Evolutionary conservation across 2,329 filamentous ascomycete genomes (phyloP), one percentile per base, ranked within the genome.

Genomic region (Aureobasidium sp.): DNA sequence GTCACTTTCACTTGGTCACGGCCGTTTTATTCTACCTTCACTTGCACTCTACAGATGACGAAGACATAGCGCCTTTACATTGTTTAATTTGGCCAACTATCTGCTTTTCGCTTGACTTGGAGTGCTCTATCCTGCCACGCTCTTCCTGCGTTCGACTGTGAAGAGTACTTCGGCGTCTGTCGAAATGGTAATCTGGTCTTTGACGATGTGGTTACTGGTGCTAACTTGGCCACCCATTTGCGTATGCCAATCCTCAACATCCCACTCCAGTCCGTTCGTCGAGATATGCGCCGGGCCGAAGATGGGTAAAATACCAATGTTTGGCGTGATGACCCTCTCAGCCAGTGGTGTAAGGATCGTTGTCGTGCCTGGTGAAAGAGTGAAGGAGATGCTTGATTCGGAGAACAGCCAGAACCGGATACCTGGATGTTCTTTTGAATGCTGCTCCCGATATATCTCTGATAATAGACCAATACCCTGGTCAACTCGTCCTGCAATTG

Each of bases 381-480:
- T 77, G 68, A 96, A 93, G 0, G 90, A 91, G 45, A 97, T 77
- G 68, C 87, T 92, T 69, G 88, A 85, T 64, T 88, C 87, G 1
- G 90, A 92, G 49, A 97, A 81, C 9, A 99, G 82, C 75, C 87
- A 96, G 66, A 97, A 69, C 22, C 72, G 73, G 19, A 75, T 65
- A n/a, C 70, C 71, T 0, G 79, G 75, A 48, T 82, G 70, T 29
- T 63, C 57, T 40, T 65, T 69, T 24, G 57, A 62, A 17, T 65
- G 67, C 61, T 79, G 75, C 67, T 80, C 81, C 63, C 78, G 75
- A 62, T 82, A 92, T 49, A 97, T 80, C 71, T 97, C 90, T 72
- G 96, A 90, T 58, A 99, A 81, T 68, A 96, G 86, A 62, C 90
- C 91, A 52, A 99, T 81, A 1, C 88, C 93, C 72, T 99, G 94